A percentile compares a stretch with the other conserved stretches of the same genome.
These are phyloP conservation scores for Ophiocordyceps robertsii DNA, from an alignment of 2,329 filamentous ascomycete species.

Conservation along the genomic window DNA sequence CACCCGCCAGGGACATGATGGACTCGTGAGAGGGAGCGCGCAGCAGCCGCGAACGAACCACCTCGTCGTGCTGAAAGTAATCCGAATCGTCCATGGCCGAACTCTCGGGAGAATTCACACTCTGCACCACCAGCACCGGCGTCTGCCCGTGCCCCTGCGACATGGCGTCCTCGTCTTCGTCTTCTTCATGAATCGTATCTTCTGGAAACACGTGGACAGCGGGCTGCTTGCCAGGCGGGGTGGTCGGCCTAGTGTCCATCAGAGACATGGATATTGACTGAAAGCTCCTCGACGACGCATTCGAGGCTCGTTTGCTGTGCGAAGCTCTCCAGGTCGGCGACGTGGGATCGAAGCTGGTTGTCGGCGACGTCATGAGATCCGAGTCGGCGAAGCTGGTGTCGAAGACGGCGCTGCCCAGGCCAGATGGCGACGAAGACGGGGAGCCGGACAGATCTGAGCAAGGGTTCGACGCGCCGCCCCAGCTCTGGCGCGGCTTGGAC, in stretches of 20 bases:
- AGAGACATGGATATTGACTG: constrained; percentile 18
- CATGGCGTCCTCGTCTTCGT: constrained; percentile 16
- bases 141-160: constrained; percentile 6
- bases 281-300: constrained; percentile 38
- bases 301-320: constrained; percentile 43
- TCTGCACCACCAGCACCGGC: constrained; percentile 12
- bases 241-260: constrained; percentile 18
- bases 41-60: constrained; percentile 36
- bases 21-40: constrained; percentile 73
- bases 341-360: constrained; percentile 58
- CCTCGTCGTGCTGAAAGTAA: constrained; percentile 18
- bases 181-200: constrained; percentile 23
- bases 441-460: constrained; percentile 60
- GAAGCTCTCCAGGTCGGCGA: constrained; percentile 41
- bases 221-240: constrained; percentile 8
- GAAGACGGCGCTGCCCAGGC: constrained; percentile 62
- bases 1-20: constrained; percentile 73
- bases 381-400: constrained; percentile 46
- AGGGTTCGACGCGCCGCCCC: constrained; percentile 31
- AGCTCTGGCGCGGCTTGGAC: constrained; percentile 36
- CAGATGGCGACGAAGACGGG: constrained; percentile 70
- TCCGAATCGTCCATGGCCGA: constrained; percentile 19
- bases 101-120: constrained; percentile 18
- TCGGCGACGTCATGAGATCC: constrained; percentile 71
- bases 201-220: constrained; percentile 12